Evolutionary conservation across 306 rosid genomes (phyloP), one percentile per base, ranked within the genome.

Genomic region (Quercus aquifolioides): DNA sequence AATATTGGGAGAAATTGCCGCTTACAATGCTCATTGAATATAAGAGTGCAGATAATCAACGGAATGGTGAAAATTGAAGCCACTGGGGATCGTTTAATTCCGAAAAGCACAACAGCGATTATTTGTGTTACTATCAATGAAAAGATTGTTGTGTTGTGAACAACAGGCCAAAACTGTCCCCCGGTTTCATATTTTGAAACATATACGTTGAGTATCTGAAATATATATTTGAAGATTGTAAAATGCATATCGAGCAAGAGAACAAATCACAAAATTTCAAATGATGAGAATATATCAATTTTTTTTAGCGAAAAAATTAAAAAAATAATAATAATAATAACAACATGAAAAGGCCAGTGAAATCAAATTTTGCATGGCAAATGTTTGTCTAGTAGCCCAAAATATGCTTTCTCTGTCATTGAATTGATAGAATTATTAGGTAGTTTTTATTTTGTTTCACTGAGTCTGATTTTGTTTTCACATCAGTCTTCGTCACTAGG

Each of bases 11-110:
- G 90, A 85, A 95, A 95, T 72, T 97, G 88, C 84, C 88, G 88
- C 84, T 91, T 84, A 77, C 97, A 90, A 62, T 90, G 93, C 85
- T 83, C 91, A 52, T 95, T 74, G 84, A 95, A 95, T 69, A 95
- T 87, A 78, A 89, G 8, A 25, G 99, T 95, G 69, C 86, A 76
- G 35, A 91, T 83, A 71, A 93, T 75, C 73, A 95, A 80, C 6
- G 94, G 99, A 86, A 93, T 76, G 64, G 91, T 95, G 82, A 95
- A 93, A 67, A 94, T 97, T 11, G 93, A 67, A 70, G 99, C 87
- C 31, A 90, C 77, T 31, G 97, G 71, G 76, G 97, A 88, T 7
- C 21, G 78, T 85, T 87, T 95, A 52, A 91, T 43, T 75, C 97
- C 92, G 54, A 95, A 95, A 70, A 93, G 96, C 72, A 96, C 98